Evolutionary conservation across 805 yeast species (phyloP), one percentile per base, ranked within the genome.

Genomic region (Candida khao-thaluensis): DNA sequence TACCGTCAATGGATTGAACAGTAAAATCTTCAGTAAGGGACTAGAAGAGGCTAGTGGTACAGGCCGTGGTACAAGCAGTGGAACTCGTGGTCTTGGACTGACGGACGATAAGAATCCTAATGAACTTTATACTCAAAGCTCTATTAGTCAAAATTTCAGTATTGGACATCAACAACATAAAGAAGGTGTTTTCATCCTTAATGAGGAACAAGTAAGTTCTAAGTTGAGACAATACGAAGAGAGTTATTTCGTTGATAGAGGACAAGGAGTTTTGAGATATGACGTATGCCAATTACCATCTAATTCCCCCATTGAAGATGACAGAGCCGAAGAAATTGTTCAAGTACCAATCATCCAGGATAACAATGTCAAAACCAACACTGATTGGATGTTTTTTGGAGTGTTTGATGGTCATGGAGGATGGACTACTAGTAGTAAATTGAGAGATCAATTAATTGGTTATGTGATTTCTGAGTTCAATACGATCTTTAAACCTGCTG

Each of bases 341-440:
- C 85, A 83, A 40, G 81, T 82, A 1, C 86, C 89, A 5, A 66
- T 84, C n/a, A 56, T 69, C 40, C 79, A 77, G 51, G 86, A 81
- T 42, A 79, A 77, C 43, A 70, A 77, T 38, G 59, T 69, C 34
- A 74, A 48, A 70, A 73, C 60, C 52, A 65, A 51, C 49, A 72
- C 64, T 1, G 96, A 91, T 59, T 83, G 96, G 85, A 84, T 85
- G 76, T 88, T 93, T 56, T 93, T 95, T 77, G 96, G 98, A 4
- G 79, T 93, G 0, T 91, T 83, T 57, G 99, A 93, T 61, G 99
- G 99, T 9, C 99, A 93, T 62, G 89, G 95, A 3, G 99, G 99
- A 16, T 89, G 95, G 81, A 85, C 86, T 48, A 93, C 99, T 1
- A 80, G 91, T 41, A 76, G 85, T n/a, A 86, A 82, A 57, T 72